Percentiles rank a stretch among this genome's conserved stretches.
Conservation (phyloP, 495 filamentous ascomycete species). For the Lichina pygmaea region DNA sequence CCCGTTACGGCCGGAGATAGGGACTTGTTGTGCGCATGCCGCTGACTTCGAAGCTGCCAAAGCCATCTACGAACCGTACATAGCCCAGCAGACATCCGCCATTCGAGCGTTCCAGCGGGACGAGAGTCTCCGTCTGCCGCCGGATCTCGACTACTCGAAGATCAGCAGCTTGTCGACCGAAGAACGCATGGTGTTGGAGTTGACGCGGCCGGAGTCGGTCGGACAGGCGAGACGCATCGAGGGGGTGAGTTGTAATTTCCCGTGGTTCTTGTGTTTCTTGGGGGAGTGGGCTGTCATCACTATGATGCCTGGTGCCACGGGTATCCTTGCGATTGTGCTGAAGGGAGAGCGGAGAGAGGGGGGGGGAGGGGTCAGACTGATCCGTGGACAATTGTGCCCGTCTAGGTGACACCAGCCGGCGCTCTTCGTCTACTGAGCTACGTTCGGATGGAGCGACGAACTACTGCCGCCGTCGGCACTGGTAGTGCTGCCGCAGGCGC, state of each 20-base stretch:
- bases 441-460: neutral
- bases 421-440: conserved; percentile 1
- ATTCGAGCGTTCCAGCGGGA: conserved; percentile 43
- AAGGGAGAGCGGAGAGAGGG: too few relatives aligned
- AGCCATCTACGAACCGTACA: conserved; percentile 60
- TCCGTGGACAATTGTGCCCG: neutral
- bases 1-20: neutral
- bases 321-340: too few relatives aligned
- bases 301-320: neutral
- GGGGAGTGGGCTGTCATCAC: too few relatives aligned
- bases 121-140: conserved; percentile 44
- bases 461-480: neutral
- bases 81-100: conserved; percentile 35
- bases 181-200: conserved; percentile 42
- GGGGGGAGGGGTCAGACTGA: neutral
- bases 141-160: conserved; percentile 47
- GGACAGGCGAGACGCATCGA: conserved; percentile 78
- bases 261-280: neutral
- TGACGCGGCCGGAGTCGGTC: conserved; percentile 49
- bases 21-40: neutral
- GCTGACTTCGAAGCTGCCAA: neutral
- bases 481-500: too few relatives aligned
- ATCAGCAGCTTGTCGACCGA: conserved; percentile 52
- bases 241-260: conserved; percentile 29
- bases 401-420: neutral